These are phyloP conservation scores for Claviceps digitariae DNA, from an alignment of 2,329 filamentous ascomycete genomes.

Conservation along the genomic window DNA sequence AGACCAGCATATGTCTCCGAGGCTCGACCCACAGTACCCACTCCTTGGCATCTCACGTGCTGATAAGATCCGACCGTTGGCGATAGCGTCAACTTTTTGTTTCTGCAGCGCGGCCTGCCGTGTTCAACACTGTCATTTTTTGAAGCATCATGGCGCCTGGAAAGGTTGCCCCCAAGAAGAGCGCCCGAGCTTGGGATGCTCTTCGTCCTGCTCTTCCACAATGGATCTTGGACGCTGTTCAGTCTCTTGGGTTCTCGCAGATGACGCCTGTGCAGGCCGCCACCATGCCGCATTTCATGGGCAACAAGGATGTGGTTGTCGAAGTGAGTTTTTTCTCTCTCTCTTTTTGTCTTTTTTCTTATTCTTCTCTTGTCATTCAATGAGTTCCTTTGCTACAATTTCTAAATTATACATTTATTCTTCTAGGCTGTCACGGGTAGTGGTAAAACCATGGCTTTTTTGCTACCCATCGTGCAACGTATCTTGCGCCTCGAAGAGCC, in stretches of 20 bases:
- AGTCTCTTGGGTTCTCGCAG: slow-evolving; percentile 70
- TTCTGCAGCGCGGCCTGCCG: not conserved
- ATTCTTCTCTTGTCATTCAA: not conserved
- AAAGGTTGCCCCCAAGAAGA: slow-evolving; percentile 26
- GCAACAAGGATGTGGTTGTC: slow-evolving; percentile 84
- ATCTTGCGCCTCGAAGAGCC: slow-evolving; percentile 68
- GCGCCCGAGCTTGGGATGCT: slow-evolving; percentile 31
- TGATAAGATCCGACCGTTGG: slow-evolving; percentile 18
- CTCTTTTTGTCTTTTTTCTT: not conserved
- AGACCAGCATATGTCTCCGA: too few relatives aligned
- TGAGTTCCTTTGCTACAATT: not conserved
- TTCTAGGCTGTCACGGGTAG: slow-evolving; percentile 69
- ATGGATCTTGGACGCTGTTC: slow-evolving; percentile 78
- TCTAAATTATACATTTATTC: not conserved
- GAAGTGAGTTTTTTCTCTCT: slow-evolving; percentile 37
- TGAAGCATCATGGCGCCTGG: slow-evolving; percentile 17
- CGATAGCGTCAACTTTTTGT: slow-evolving; percentile 7
- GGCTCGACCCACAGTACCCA: too few relatives aligned
- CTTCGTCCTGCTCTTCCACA: slow-evolving; percentile 26
- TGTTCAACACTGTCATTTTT: not conserved
- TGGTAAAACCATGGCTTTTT: slow-evolving; percentile 77
- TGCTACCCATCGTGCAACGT: slow-evolving; percentile 73
- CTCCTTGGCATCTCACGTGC: slow-evolving; percentile 12
- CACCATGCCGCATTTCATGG: slow-evolving; percentile 75
- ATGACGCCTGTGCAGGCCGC: slow-evolving; percentile 95